Percentiles rank a stretch among this genome's conserved stretches.
These are phyloP conservation scores for Cladosporium oxysporum DNA, from an alignment of 2,329 filamentous ascomycete species.

Conservation along the genomic window DNA sequence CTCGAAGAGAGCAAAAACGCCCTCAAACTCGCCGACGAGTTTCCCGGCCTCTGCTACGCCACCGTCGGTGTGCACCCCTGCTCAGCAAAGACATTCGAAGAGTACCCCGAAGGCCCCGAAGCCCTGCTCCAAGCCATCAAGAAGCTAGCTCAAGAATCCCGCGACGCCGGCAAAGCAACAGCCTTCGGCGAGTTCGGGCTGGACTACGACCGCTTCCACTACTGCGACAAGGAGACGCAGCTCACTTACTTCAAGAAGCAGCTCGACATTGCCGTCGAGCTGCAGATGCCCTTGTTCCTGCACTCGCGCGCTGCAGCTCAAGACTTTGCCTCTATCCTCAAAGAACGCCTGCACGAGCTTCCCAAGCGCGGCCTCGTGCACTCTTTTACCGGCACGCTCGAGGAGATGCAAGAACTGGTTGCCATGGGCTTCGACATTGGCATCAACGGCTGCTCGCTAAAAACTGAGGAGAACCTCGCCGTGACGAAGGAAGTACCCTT, in stretches of 20 bases:
- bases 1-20: constrained; percentile 75
- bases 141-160: constrained; percentile 62
- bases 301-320: constrained; percentile 85
- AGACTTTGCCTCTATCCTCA: constrained; percentile 77
- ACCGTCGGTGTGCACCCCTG: constrained; percentile 96
- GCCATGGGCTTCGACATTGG: constrained; percentile 83
- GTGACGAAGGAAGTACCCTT: constrained; percentile 80
- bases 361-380: constrained; percentile 80
- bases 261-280: constrained; percentile 72
- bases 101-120: constrained; percentile 59
- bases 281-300: constrained; percentile 85
- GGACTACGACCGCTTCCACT: constrained; percentile 89
- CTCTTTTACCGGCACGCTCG: constrained; percentile 85
- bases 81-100: constrained; percentile 75
- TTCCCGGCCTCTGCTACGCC: constrained; percentile 79
- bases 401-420: constrained; percentile 80
- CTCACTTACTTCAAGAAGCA: constrained; percentile 83
- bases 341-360: constrained; percentile 54
- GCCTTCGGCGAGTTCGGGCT: constrained; percentile 95
- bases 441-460: constrained; percentile 96
- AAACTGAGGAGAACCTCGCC: constrained; percentile 85
- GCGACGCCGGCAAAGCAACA: constrained; percentile 60
- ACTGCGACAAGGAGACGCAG: constrained; percentile 77
- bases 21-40: constrained; percentile 69
- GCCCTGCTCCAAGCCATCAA: constrained; percentile 61